Evolutionary conservation across 805 yeast genomes (phyloP).

Genomic region (Barnettozyma wickerhamii): DNA sequence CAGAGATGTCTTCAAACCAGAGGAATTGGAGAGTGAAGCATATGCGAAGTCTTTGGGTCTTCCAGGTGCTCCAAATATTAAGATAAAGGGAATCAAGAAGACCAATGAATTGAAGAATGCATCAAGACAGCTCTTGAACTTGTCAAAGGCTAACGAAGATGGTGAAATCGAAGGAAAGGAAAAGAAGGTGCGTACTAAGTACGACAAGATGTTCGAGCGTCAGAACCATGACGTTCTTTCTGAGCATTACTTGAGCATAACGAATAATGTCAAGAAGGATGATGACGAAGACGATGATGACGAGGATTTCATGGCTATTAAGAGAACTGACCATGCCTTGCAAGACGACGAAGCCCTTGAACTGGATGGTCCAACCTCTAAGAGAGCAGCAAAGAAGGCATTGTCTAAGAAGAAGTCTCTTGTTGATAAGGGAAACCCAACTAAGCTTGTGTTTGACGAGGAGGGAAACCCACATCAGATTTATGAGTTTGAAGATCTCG

Average conservation of each 20-base stretch:
- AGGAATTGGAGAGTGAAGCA: slow-evolving; percentile 72
- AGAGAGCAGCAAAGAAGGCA: slow-evolving; percentile 80
- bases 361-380: slow-evolving; percentile 63
- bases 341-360: slow-evolving; percentile 63
- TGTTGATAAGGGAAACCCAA: slow-evolving; percentile 59
- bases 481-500: slow-evolving; percentile 88
- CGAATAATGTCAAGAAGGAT: slow-evolving; percentile 36
- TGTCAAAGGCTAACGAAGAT: slow-evolving; percentile 56
- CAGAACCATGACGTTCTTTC: slow-evolving; percentile 88
- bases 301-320: slow-evolving; percentile 78
- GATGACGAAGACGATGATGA: slow-evolving; percentile 40
- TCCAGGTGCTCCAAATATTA: slow-evolving; percentile 94
- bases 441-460: slow-evolving; percentile 85
- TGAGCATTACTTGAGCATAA: slow-evolving; percentile 78
- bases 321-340: slow-evolving; percentile 70
- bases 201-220: slow-evolving; percentile 94
- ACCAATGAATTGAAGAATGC: slow-evolving; percentile 76
- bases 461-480: slow-evolving; percentile 91
- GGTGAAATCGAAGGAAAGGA: slow-evolving; percentile 45
- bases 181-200: slow-evolving; percentile 69
- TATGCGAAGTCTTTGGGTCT: slow-evolving; percentile 87
- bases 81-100: slow-evolving; percentile 51
- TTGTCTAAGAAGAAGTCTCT: slow-evolving; percentile 76
- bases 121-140: slow-evolving; percentile 60
- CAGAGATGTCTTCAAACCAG: slow-evolving; percentile 77